phyloP scores from a whole-genome alignment of 2,329 filamentous ascomycete species.

The Cladophialophora bantiana region DNA sequence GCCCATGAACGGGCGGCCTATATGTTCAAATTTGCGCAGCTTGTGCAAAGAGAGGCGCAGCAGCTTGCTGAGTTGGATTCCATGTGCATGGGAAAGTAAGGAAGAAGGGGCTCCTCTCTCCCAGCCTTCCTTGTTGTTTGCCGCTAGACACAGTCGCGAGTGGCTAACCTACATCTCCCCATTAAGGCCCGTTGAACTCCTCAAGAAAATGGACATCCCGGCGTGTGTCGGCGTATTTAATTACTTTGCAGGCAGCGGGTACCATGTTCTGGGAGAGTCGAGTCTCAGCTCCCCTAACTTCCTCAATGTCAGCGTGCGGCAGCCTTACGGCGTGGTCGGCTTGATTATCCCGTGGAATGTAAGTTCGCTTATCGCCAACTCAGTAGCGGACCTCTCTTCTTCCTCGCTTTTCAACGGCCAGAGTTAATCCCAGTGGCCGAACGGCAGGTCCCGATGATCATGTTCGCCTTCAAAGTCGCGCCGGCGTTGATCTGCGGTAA shows the following conservation, averaged over 20 bases:
- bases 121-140: too few species aligned
- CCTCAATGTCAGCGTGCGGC: conserved; percentile 41
- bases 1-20: conserved; percentile 42
- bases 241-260: conserved; percentile 38
- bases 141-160: neutral
- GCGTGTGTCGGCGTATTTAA: conserved; percentile 22
- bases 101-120: too few species aligned
- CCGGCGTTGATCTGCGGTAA: conserved; percentile 56
- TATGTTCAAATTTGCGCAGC: conserved; percentile 52
- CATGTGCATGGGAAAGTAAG: conserved; percentile 46
- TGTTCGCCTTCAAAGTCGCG: conserved; percentile 52
- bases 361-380: conserved; percentile 47
- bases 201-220: conserved; percentile 29
- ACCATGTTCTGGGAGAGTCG: conserved; percentile 35
- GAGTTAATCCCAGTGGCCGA: too few species aligned
- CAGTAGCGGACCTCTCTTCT: conserved; percentile 7
- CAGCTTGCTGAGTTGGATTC: conserved; percentile 45
- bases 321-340: conserved; percentile 42
- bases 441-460: conserved; percentile 22
- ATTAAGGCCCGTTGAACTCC: conserved; percentile 15
- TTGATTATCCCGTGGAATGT: conserved; percentile 54
- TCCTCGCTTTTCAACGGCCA: too few species aligned
- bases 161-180: neutral
- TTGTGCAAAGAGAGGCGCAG: conserved; percentile 46
- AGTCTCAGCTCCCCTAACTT: conserved; percentile 31